Evolutionary conservation across 2,329 filamentous ascomycete genomes (phyloP), one percentile per base, ranked within the genome.

Genomic region (Colletotrichum horii): DNA sequence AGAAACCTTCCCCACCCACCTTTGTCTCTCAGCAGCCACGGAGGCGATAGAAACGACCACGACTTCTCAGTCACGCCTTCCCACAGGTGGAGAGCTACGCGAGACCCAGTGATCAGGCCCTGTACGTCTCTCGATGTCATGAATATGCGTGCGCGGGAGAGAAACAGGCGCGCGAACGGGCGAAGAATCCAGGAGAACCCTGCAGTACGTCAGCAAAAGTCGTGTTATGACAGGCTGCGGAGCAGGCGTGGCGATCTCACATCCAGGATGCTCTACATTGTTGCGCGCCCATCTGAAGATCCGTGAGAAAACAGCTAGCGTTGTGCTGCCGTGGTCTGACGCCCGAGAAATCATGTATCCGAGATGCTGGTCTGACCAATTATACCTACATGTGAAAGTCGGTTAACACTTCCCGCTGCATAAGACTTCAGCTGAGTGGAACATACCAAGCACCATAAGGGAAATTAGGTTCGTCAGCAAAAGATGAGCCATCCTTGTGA

Each of bases 371-470:
- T 64, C 22, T 34, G 61, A n/a, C 61, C 61, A 64, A 11, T 43
- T 43, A 36, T 64, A 64, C 61, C 61, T 64, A 2, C 0, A n/a
- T n/a, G n/a, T n/a, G n/a, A n/a, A 9, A 7, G 0, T 26, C n/a
- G 0, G 22, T 64, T 24, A 64, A 11, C 22, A 8, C 14, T 1
- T 22, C 43, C 6, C 7, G 22, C 16, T 14, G 15, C 3, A n/a
- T 0, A 1, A 0, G 22, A 16, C 1, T 22, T 1, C 32, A 6
- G 7, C 3, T 22, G 0, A 2, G 0, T 7, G 16, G 26, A 16
- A 30, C 14, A 12, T n/a, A 64, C 61, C 61, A 64, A 24, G 61
- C 34, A 43, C 61, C 34, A 0, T 64, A 64, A 16, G 22, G 28
- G 3, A 64, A 64, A 16, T 64, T 14, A 6, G 32, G 61, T 16